Conservation (phyloP, 495 filamentous ascomycete species). For the Penicillium coprophilum region DNA sequence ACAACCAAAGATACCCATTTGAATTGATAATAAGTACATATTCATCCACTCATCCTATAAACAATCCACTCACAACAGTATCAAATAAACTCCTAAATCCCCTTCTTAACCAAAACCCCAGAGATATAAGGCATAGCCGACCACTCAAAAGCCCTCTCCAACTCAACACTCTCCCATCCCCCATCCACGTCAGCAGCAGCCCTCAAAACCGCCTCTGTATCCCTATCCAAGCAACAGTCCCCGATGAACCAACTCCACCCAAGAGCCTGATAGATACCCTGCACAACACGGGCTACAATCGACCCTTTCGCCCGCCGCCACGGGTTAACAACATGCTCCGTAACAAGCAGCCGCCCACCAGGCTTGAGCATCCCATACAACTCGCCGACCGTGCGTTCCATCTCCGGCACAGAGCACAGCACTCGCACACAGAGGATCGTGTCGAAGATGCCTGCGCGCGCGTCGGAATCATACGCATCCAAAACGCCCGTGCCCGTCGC, state of each 20-base stretch:
- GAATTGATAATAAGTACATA: slow-evolving; percentile 6
- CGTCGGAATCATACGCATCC: slow-evolving; percentile 10
- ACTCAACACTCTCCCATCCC: slow-evolving; percentile 55
- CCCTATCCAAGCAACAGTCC: slow-evolving; percentile 58
- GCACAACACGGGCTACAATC: slow-evolving; percentile 48
- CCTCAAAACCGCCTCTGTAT: slow-evolving; percentile 52
- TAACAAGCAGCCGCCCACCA: slow-evolving; percentile 66
- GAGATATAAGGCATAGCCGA: slow-evolving; percentile 54
- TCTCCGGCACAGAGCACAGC: slow-evolving; percentile 68
- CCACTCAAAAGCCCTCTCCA: slow-evolving; percentile 50
- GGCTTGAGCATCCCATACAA: slow-evolving; percentile 64
- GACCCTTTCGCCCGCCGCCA: slow-evolving; percentile 47
- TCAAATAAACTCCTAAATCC: slow-evolving; percentile 2
- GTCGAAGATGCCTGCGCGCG: slow-evolving; percentile 54
- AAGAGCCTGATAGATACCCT: slow-evolving; percentile 33
- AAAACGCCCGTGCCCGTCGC: slow-evolving; percentile 39
- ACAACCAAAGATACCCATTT: slow-evolving; percentile 22
- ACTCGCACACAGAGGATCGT: slow-evolving; percentile 68
- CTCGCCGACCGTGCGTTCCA: slow-evolving; percentile 53
- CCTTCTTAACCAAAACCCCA: slow-evolving; percentile 52
- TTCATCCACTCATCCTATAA: not conserved
- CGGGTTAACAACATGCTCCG: slow-evolving; percentile 65
- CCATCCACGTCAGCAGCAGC: slow-evolving; percentile 46
- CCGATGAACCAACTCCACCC: slow-evolving; percentile 54
- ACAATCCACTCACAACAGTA: not conserved